A percentile compares a stretch with the other conserved stretches of the same genome.
Evolutionary conservation across 345 rosid species (phyloP).

Genomic region (Citrus mangshanensis): DNA sequence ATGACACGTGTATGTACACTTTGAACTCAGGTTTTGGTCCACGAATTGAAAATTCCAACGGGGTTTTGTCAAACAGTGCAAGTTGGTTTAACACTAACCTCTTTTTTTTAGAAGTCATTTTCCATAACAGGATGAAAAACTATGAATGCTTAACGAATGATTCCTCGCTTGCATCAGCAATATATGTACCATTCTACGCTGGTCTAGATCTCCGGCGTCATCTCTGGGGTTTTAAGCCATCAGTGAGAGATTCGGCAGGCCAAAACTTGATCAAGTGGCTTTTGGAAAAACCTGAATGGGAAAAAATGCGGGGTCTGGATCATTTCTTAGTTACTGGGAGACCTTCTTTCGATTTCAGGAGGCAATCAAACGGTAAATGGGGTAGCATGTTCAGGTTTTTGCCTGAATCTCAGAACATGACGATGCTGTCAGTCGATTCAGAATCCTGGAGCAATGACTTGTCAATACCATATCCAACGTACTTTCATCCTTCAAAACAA

Average conservation of each 20-base stretch:
- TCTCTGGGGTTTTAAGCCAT: slow-evolving; percentile 34
- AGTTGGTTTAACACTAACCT: slow-evolving; percentile 43
- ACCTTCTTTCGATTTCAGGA: slow-evolving; percentile 37
- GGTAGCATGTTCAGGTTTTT: slow-evolving; percentile 42
- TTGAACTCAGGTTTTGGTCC: slow-evolving; percentile 43
- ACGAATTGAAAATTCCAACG: slow-evolving; percentile 12
- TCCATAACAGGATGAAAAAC: slow-evolving; percentile 39
- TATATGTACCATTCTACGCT: slow-evolving; percentile 40
- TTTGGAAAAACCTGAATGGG: slow-evolving; percentile 36
- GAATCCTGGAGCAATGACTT: slow-evolving; percentile 25
- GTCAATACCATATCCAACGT: slow-evolving; percentile 46
- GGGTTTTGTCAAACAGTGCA: slow-evolving; percentile 22
- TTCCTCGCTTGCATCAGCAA: slow-evolving; percentile 41
- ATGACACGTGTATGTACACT: slow-evolving; percentile 29
- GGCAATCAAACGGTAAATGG: slow-evolving; percentile 25
- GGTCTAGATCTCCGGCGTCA: slow-evolving; percentile 44
- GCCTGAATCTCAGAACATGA: slow-evolving; percentile 31
- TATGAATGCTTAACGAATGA: slow-evolving; percentile 42
- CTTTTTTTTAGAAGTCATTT: slow-evolving; percentile 38
- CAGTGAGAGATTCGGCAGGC: slow-evolving; percentile 35
- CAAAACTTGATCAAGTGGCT: slow-evolving; percentile 34
- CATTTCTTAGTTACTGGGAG: slow-evolving; percentile 50
- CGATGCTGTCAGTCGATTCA: slow-evolving; percentile 44
- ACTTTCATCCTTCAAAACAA: slow-evolving; percentile 38
- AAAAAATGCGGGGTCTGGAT: slow-evolving; percentile 34